phyloP scores from a whole-genome alignment of 495 filamentous ascomycete genomes.

The Hypoxylon intermedium region DNA sequence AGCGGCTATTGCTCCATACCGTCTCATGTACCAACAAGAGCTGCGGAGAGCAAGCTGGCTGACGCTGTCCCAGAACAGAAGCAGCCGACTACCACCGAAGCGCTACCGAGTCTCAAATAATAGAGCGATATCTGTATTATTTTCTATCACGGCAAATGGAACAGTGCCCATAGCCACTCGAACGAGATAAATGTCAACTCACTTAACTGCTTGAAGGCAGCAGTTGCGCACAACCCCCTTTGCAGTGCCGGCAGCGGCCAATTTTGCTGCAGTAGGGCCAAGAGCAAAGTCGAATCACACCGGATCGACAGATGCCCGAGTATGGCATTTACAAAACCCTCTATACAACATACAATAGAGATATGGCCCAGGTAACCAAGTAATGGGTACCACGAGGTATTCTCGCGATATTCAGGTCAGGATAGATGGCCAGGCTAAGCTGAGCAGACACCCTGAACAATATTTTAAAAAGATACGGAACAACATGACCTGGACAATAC shows the following conservation, averaged over 20 bases:
- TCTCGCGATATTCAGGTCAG: constrained; percentile 1
- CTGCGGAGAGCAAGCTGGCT: constrained; percentile 7
- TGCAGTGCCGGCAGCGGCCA: background rate
- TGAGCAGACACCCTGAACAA: background rate
- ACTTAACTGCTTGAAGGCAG: no score
- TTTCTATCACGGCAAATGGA: background rate
- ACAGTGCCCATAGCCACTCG: background rate
- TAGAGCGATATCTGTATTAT: background rate
- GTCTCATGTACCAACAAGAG: constrained; percentile 13
- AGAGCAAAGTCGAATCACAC: background rate
- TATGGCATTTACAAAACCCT: no score
- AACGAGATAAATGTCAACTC: background rate
- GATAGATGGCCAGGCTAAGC: constrained; percentile 2
- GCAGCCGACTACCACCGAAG: background rate
- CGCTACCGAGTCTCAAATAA: constrained; percentile 1
- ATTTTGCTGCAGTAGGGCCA: background rate
- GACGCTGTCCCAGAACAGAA: constrained; percentile 3
- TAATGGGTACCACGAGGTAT: background rate
- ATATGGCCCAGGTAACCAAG: background rate
- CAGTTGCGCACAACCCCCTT: no score
- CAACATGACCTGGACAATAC: background rate
- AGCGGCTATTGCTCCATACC: constrained; percentile 29
- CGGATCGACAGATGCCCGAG: background rate
- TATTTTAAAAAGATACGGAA: background rate
- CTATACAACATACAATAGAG: no score